Evolutionary conservation across 2,329 filamentous ascomycete species (phyloP), one percentile per base, ranked within the genome.

Genomic region (Calonectria henricotiae): DNA sequence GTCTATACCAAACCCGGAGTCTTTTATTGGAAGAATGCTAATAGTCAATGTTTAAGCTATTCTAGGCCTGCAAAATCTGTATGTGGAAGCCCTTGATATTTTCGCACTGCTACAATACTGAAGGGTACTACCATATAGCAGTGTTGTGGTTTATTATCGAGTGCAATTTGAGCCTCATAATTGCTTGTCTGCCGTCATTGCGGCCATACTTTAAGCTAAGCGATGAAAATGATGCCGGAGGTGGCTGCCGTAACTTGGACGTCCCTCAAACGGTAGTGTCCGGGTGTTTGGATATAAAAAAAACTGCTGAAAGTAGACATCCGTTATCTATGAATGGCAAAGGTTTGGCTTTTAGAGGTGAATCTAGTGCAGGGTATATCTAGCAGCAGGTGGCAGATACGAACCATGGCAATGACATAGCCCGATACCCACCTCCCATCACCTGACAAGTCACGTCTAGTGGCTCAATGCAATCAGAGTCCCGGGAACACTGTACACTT

Each of bases 121-220:
- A 68, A 23, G 5, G 15, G 15, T 12, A 5, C 9, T 4, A 1
- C 2, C n/a, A n/a, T 9, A 1, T 49, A 9, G 15, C 13, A 75
- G 73, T 67, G 27, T 27, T 76, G 1, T 75, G 75, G 75, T 71
- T 62, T 13, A 35, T 47, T 2, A 62, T 75, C 2, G 73, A 76
- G 2, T 64, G 30, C 4, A 69, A 70, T 3, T 47, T 76, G 0
- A 70, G 74, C 0, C 64, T 76, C 5, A 68, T 76, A 13, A 65
- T 76, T 2, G 74, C 74, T 0, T 76, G 74, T 11, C 65, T 76
- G 2, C 74, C 74, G 0, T 68, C 74, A 13, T 69, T 76, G 0
- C 66, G 74, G 0, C 74, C 74, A 7, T 76, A 73, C 7, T 69
- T 76, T n/a, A 55, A 37, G 12, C 20, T 55, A 30, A 32, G 51